Evolutionary conservation across 148 eudicot genomes (phyloP).

Genomic region (Rhododendron mucronatum): DNA sequence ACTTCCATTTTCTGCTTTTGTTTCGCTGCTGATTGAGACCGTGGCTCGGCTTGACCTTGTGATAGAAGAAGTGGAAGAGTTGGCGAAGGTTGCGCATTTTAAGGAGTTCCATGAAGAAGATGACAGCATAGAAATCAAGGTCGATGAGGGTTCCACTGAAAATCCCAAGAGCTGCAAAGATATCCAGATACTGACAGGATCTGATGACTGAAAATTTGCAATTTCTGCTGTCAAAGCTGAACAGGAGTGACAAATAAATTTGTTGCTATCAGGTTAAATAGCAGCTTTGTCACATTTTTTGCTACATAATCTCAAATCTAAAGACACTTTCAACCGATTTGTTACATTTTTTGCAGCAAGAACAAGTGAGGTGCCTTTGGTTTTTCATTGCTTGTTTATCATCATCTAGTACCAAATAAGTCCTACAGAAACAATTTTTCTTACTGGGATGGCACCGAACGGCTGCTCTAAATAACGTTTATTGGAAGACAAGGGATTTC

Average conservation of each 20-base stretch:
- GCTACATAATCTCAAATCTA: neutral
- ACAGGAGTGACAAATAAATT: slow-evolving; percentile 1
- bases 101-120: slow-evolving; percentile 16
- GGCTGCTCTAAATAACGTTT: neutral
- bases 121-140: neutral
- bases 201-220: slow-evolving; percentile 2
- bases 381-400: neutral
- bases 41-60: slow-evolving; percentile 16
- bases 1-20: slow-evolving; percentile 17
- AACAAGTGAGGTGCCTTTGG: neutral
- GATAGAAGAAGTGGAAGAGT: slow-evolving; percentile 18
- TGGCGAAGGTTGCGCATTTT: slow-evolving; percentile 19
- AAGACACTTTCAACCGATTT: neutral
- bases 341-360: neutral
- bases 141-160: neutral
- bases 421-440: neutral
- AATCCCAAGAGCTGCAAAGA: neutral
- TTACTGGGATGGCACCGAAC: neutral
- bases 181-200: neutral
- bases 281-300: neutral
- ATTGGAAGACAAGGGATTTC: neutral
- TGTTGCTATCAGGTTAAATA: neutral
- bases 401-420: neutral
- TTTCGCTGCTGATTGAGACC: slow-evolving; percentile 14
- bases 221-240: slow-evolving; percentile 7